These are phyloP conservation scores for Phylloporus arenicola DNA, from an alignment of 768 basidiomycete genomes.

Conservation along the genomic window DNA sequence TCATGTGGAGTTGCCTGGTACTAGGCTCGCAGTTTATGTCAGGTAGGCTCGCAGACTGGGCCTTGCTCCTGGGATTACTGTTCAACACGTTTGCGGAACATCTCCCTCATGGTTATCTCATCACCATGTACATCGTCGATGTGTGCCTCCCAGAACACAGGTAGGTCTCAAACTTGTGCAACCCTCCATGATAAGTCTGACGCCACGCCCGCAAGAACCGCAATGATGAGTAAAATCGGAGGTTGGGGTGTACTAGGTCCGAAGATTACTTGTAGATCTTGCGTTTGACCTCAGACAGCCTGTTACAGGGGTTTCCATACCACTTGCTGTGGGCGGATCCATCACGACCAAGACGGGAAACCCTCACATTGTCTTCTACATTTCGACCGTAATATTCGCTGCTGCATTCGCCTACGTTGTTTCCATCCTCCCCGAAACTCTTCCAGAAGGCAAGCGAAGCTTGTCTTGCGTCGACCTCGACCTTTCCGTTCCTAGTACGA, in stretches of 20 bases:
- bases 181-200: constrained; percentile 4
- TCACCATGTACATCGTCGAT: constrained; percentile 28
- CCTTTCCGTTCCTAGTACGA: background rate
- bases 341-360: constrained; percentile 25
- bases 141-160: constrained; percentile 20
- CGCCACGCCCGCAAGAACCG: constrained; percentile 16
- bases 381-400: constrained; percentile 11
- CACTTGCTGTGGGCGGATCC: constrained; percentile 27
- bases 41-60: constrained; percentile 9
- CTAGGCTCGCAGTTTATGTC: constrained; percentile 13
- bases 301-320: constrained; percentile 19
- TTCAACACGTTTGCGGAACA: constrained; percentile 8
- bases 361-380: constrained; percentile 19
- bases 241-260: constrained; percentile 29
- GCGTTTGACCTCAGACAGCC: background rate
- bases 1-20: constrained; percentile 12
- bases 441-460: constrained; percentile 21
- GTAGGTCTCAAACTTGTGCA: constrained; percentile 3
- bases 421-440: constrained; percentile 28
- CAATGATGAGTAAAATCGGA: constrained; percentile 20
- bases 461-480: constrained; percentile 1
- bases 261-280: background rate
- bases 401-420: constrained; percentile 18
- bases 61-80: constrained; percentile 19
- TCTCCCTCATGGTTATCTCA: constrained; percentile 13